phyloP scores from a whole-genome alignment of 108 stramenopile species.

The Skeletonema costatum region DNA sequence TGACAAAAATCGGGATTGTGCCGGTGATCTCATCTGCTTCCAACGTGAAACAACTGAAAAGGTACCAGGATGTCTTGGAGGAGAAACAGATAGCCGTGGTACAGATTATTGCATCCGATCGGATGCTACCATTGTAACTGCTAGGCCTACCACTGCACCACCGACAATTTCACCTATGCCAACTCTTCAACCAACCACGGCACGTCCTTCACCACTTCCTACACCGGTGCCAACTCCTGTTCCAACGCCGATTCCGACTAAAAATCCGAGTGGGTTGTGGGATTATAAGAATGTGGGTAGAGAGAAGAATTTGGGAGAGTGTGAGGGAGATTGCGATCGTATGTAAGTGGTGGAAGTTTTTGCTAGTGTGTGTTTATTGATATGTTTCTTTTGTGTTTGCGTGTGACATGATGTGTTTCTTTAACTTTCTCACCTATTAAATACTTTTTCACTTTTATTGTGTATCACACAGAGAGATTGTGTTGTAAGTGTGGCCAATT shows the following conservation, averaged over 20 bases:
- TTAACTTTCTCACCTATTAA: too few relatives aligned
- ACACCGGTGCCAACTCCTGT: neutral
- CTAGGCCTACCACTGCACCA: neutral
- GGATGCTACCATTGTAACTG: neutral
- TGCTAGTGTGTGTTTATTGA: too few relatives aligned
- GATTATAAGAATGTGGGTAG: neutral
- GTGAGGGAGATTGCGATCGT: neutral
- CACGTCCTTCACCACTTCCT: neutral
- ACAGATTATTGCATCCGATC: neutral
- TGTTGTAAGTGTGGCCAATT: neutral
- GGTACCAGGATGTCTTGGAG: neutral
- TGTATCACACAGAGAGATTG: neutral
- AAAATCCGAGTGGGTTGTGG: neutral
- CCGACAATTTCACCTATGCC: neutral
- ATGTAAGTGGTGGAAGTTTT: neutral
- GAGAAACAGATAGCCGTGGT: neutral
- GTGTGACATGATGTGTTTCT: neutral
- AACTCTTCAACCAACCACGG: neutral
- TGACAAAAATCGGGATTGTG: slow-evolving; percentile 7
- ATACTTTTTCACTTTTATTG: neutral
- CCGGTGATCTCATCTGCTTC: slow-evolving; percentile 6
- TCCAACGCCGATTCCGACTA: neutral
- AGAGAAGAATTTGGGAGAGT: neutral
- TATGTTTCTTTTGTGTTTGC: neutral
- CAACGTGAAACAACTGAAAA: neutral